phyloP scores from a whole-genome alignment of 2,329 filamentous ascomycete genomes.

The Exophiala aquamarina region DNA sequence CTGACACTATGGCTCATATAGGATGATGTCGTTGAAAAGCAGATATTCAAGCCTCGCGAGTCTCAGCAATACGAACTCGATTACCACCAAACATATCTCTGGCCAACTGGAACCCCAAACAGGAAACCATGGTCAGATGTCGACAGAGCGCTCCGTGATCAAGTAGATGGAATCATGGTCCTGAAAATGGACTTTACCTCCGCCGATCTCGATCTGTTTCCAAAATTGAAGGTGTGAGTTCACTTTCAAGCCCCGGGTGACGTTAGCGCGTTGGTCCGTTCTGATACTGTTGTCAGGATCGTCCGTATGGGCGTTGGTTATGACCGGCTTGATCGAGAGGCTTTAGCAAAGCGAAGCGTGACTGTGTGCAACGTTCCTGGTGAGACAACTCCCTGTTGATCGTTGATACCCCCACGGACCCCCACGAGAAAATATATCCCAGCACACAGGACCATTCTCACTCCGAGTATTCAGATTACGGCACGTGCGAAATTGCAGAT shows the following conservation, averaged over 20 bases:
- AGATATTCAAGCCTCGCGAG: constrained; percentile 20
- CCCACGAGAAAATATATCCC: not conserved
- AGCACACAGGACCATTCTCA: too few species aligned
- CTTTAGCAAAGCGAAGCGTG: constrained; percentile 21
- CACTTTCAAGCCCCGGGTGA: not conserved
- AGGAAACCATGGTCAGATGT: constrained; percentile 23
- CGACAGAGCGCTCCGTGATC: constrained; percentile 19
- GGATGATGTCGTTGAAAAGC: constrained; percentile 24
- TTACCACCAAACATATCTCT: constrained; percentile 21
- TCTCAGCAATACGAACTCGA: constrained; percentile 20
- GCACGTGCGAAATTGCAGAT: constrained; percentile 27
- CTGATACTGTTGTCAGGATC: constrained; percentile 9
- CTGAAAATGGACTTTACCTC: constrained; percentile 25
- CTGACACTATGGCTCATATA: constrained; percentile 2
- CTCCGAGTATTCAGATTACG: constrained; percentile 17
- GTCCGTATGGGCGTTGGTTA: constrained; percentile 28
- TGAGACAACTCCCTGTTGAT: constrained; percentile 36
- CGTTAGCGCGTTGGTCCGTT: not conserved
- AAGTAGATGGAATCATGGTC: constrained; percentile 25
- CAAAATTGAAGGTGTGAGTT: constrained; percentile 25
- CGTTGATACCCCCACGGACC: constrained; percentile 28
- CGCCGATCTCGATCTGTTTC: constrained; percentile 22
- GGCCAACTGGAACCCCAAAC: constrained; percentile 14
- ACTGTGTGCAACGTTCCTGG: constrained; percentile 33
- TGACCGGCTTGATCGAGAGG: constrained; percentile 25